Conservation (phyloP, 805 yeast species). For the Saccharomycopsis javanensis region DNA sequence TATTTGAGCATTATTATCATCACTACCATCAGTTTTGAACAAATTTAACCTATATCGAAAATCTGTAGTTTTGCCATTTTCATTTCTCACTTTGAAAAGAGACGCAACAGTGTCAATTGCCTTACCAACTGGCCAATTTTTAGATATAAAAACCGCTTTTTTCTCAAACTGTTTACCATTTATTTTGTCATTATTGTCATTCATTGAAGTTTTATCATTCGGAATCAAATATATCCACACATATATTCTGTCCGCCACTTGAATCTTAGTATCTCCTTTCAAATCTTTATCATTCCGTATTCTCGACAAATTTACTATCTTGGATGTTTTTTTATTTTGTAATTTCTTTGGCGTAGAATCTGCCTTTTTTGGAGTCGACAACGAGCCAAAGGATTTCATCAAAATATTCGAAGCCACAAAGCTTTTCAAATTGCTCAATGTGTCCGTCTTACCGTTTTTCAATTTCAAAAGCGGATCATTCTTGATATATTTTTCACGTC, state of each 20-base stretch:
- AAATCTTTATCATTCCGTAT: constrained; percentile 21
- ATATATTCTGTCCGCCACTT: constrained; percentile 37
- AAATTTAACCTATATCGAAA: constrained; percentile 36
- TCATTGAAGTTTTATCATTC: constrained; percentile 3
- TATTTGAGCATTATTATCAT: constrained; percentile 10
- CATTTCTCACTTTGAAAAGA: constrained; percentile 36
- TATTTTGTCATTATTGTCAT: too few species aligned
- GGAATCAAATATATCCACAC: constrained; percentile 28
- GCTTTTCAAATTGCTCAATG: constrained; percentile 19
- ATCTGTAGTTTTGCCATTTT: constrained; percentile 38
- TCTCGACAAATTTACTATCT: constrained; percentile 27
- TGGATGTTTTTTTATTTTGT: background rate
- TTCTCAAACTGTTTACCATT: constrained; percentile 20
- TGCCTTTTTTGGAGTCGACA: too few species aligned
- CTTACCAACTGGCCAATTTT: constrained; percentile 51
- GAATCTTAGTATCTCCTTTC: constrained; percentile 41
- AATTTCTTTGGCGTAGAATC: background rate
- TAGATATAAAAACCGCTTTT: constrained; percentile 38
- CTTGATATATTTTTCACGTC: background rate
- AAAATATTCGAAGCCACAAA: constrained; percentile 15
- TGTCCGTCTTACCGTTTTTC: too few species aligned
- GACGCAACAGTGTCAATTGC: constrained; percentile 45
- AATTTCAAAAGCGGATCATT: too few species aligned
- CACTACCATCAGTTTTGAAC: constrained; percentile 29
- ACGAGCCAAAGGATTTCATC: background rate